Conservation (phyloP, 164 flowering plant genomes). For the Aristolochia californica region DNA sequence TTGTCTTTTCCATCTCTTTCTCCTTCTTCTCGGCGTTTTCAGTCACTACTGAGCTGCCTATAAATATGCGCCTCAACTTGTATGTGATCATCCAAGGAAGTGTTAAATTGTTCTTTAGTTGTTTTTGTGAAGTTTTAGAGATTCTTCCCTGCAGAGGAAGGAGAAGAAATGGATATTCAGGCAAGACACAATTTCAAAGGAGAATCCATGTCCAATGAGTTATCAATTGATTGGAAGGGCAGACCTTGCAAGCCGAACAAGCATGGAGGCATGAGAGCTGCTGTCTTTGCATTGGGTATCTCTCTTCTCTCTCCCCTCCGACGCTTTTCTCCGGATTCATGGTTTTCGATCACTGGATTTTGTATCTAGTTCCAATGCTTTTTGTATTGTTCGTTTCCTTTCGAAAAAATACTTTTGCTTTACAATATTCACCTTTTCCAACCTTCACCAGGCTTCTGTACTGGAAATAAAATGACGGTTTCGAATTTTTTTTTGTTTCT, state of each 20-base stretch:
- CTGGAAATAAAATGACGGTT: too few relatives aligned
- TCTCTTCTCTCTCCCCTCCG: conserved; percentile 8
- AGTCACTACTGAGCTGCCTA: background rate
- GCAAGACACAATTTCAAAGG: conserved; percentile 14
- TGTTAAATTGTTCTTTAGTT: conserved; percentile 3
- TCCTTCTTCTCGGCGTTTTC: too few relatives aligned
- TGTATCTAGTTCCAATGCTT: too few relatives aligned
- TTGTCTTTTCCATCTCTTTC: conserved; percentile 2
- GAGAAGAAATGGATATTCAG: conserved; percentile 13
- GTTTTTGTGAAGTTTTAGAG: background rate
- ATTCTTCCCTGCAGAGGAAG: background rate
- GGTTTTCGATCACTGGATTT: background rate
- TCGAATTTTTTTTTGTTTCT: too few relatives aligned
- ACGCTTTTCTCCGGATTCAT: background rate
- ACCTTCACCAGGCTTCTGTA: too few relatives aligned
- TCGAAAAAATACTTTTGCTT: too few relatives aligned
- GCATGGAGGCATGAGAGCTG: conserved; percentile 91
- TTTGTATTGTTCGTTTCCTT: too few relatives aligned
- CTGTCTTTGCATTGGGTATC: conserved; percentile 74
- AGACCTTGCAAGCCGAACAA: conserved; percentile 54
- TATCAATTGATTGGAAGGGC: conserved; percentile 78
- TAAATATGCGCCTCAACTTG: conserved; percentile 7
- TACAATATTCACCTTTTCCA: too few relatives aligned
- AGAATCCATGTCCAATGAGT: conserved; percentile 18
- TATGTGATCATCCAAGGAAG: background rate